Conservation (phyloP, 1,284 basidiomycete genomes). For the Cutaneotrichosporon sp. region DNA sequence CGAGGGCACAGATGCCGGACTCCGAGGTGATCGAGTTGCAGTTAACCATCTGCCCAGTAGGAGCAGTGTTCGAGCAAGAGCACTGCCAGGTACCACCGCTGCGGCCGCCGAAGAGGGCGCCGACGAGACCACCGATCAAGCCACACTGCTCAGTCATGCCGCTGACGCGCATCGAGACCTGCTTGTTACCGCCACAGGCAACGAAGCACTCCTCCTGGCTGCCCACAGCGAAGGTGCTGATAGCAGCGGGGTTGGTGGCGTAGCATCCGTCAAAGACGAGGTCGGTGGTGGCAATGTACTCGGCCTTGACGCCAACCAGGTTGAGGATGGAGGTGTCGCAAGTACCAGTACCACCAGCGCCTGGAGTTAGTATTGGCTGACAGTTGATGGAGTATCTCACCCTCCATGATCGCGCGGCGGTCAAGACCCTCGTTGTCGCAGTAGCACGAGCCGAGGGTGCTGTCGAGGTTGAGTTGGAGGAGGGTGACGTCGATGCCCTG, state of each 20-base stretch:
- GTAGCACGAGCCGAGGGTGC: slow-evolving; percentile 9
- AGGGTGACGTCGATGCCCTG: slow-evolving; percentile 8
- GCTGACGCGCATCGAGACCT: slow-evolving; percentile 1
- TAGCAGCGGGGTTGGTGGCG: neutral
- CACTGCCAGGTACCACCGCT: neutral
- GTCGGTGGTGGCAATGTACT: neutral
- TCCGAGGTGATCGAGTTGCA: neutral
- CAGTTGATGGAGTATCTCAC: neutral
- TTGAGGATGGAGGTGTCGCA: slow-evolving; percentile 7
- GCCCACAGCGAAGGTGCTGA: neutral
- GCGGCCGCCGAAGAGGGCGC: slow-evolving; percentile 1
- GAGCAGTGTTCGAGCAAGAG: slow-evolving; percentile 7
- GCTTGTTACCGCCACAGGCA: neutral
- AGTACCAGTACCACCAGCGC: neutral
- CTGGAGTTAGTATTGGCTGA: neutral
- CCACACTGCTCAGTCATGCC: neutral
- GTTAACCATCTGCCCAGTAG: neutral
- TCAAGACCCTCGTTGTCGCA: slow-evolving; percentile 1
- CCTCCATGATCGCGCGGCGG: neutral
- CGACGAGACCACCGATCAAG: slow-evolving; percentile 4
- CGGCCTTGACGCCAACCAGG: slow-evolving; percentile 8
- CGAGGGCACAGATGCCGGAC: neutral
- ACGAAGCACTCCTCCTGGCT: slow-evolving; percentile 1
- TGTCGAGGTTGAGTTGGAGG: neutral
- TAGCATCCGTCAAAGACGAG: slow-evolving; percentile 4